These are phyloP conservation scores for Prunus mume DNA, from an alignment of 306 rosid species.

Conservation along the genomic window DNA sequence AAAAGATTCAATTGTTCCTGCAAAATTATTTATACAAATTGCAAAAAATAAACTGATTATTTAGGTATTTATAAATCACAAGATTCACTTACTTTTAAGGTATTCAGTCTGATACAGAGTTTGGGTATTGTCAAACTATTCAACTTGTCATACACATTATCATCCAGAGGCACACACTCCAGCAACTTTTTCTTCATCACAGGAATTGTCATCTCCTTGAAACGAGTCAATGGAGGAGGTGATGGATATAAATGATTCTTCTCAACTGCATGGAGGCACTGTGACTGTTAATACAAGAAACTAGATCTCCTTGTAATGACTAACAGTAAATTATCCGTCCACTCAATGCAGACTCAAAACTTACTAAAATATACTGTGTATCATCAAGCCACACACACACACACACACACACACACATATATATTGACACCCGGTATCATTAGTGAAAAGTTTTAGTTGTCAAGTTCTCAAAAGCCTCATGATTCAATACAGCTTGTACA, in stretches of 20 bases:
- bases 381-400: background rate
- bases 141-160: constrained; percentile 36
- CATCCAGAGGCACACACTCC: constrained; percentile 38
- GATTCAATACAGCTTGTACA: too few species aligned
- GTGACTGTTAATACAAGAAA: background rate
- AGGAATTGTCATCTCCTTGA: constrained; percentile 35
- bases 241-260: constrained; percentile 48
- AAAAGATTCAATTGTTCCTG: background rate
- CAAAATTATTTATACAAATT: background rate
- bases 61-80: background rate
- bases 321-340: background rate
- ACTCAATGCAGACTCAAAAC: background rate
- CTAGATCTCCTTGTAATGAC: background rate
- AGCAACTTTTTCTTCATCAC: constrained; percentile 42
- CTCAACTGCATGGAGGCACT: constrained; percentile 45
- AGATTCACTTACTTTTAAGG: constrained; percentile 46
- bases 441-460: background rate
- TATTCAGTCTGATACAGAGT: constrained; percentile 49
- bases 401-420: background rate
- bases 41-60: background rate
- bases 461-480: background rate
- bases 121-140: constrained; percentile 44
- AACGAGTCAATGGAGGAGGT: constrained; percentile 53
- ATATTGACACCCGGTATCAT: background rate
- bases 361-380: background rate